phyloP scores from a whole-genome alignment of 352 stramenopile species.

The Globisporangium solare region DNA sequence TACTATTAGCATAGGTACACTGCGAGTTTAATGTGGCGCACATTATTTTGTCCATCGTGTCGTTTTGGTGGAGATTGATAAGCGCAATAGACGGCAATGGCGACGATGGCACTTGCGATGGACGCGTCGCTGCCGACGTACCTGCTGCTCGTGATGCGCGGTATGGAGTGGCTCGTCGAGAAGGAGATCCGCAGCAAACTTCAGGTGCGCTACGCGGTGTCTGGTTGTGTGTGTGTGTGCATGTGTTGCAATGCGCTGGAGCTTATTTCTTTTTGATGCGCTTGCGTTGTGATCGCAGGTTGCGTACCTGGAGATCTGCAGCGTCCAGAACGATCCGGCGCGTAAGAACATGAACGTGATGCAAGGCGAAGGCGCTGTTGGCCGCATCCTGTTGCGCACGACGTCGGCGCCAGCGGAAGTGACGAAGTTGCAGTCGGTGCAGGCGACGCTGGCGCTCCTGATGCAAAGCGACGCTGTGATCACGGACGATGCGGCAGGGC shows the following conservation, averaged over 20 bases:
- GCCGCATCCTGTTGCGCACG: constrained; percentile 58
- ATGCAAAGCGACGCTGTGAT: constrained; percentile 49
- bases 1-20: constrained; percentile 3
- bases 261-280: not conserved
- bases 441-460: constrained; percentile 54
- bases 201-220: constrained; percentile 20
- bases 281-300: constrained; percentile 30
- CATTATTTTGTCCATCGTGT: not conserved
- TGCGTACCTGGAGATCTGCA: constrained; percentile 57
- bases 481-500: constrained; percentile 37
- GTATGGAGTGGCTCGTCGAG: constrained; percentile 63
- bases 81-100: not conserved
- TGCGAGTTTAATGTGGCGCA: constrained; percentile 1
- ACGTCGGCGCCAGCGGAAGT: constrained; percentile 43
- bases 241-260: not conserved
- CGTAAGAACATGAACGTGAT: constrained; percentile 59
- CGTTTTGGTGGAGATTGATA: constrained; percentile 3
- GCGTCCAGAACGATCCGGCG: constrained; percentile 48
- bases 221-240: not conserved
- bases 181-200: constrained; percentile 68
- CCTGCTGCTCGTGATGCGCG: constrained; percentile 72
- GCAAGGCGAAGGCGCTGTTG: constrained; percentile 68
- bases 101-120: not conserved
- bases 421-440: constrained; percentile 48
- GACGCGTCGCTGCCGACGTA: constrained; percentile 30